phyloP scores from a whole-genome alignment of 164 flowering plant genomes.

The Magnolia sinica region DNA sequence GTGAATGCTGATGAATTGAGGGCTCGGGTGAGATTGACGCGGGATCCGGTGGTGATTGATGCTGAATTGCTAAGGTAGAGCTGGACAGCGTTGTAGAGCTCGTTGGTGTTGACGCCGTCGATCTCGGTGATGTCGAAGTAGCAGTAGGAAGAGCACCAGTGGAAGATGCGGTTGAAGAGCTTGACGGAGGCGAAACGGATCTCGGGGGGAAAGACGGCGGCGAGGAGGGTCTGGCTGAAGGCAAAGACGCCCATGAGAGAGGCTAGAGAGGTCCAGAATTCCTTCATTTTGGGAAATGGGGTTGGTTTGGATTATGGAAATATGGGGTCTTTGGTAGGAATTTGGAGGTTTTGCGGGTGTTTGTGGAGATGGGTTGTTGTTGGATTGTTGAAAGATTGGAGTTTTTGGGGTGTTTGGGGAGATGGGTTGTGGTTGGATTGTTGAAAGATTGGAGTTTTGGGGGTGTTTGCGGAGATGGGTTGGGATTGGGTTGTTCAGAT shows the following conservation, averaged over 20 bases:
- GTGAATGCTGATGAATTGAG: conserved; percentile 60
- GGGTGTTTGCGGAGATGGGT: neutral
- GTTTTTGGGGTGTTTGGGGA: neutral
- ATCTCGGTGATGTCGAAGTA: conserved; percentile 89
- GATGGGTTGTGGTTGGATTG: conserved; percentile 1
- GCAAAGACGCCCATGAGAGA: conserved; percentile 72
- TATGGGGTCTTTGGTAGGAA: neutral
- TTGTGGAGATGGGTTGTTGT: neutral
- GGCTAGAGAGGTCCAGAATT: conserved; percentile 68
- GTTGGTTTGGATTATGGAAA: neutral
- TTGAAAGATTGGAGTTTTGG: neutral
- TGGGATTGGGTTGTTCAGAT: neutral
- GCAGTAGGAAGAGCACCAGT: conserved; percentile 62
- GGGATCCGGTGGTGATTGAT: conserved; percentile 38
- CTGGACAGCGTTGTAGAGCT: conserved; percentile 81
- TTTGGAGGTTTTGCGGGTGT: no score
- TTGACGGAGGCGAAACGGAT: conserved; percentile 53
- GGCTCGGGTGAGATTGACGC: conserved; percentile 62
- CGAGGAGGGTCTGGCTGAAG: conserved; percentile 62
- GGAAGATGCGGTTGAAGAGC: conserved; percentile 44
- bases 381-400: neutral
- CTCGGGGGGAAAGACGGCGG: conserved; percentile 67
- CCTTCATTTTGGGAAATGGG: conserved; percentile 38
- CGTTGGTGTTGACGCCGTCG: conserved; percentile 93
- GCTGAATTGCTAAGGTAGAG: conserved; percentile 64